Evolutionary conservation across 345 rosid species (phyloP).

Genomic region (Ailanthus altissimus): DNA sequence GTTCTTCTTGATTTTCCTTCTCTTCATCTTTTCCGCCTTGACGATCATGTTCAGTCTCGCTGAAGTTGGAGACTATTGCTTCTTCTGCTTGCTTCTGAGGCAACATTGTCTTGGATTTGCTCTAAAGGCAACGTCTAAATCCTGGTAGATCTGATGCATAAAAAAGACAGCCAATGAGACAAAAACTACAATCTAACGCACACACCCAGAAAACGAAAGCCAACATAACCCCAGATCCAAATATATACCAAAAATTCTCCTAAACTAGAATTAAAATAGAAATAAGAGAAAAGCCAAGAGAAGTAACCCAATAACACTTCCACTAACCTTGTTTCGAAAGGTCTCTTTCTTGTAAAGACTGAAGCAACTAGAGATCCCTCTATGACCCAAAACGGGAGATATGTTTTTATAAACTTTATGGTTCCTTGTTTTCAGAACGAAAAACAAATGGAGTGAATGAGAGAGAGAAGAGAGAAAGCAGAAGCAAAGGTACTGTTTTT

Average conservation of each 20-base stretch:
- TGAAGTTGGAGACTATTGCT: slow-evolving; percentile 68
- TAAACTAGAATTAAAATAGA: slow-evolving; percentile 11
- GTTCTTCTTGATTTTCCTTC: slow-evolving; percentile 30
- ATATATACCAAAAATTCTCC: background rate
- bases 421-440: slow-evolving; percentile 21
- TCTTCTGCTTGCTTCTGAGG: slow-evolving; percentile 88
- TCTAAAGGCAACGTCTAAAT: slow-evolving; percentile 30
- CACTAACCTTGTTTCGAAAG: slow-evolving; percentile 28
- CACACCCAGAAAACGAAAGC: slow-evolving; percentile 40
- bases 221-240: slow-evolving; percentile 31
- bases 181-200: slow-evolving; percentile 26
- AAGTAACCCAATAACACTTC: background rate
- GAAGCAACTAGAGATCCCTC: slow-evolving; percentile 24
- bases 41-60: slow-evolving; percentile 46
- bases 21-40: slow-evolving; percentile 36
- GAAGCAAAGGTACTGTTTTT: background rate
- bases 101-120: slow-evolving; percentile 55
- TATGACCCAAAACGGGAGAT: slow-evolving; percentile 14
- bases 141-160: slow-evolving; percentile 44
- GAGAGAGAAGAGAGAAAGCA: background rate
- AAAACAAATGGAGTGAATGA: slow-evolving; percentile 1
- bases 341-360: slow-evolving; percentile 32
- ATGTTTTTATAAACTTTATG: background rate
- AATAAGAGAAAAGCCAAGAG: background rate
- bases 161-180: slow-evolving; percentile 42